phyloP scores from a whole-genome alignment of 257 asterid genomes.

The Penstemon davidsonii region DNA sequence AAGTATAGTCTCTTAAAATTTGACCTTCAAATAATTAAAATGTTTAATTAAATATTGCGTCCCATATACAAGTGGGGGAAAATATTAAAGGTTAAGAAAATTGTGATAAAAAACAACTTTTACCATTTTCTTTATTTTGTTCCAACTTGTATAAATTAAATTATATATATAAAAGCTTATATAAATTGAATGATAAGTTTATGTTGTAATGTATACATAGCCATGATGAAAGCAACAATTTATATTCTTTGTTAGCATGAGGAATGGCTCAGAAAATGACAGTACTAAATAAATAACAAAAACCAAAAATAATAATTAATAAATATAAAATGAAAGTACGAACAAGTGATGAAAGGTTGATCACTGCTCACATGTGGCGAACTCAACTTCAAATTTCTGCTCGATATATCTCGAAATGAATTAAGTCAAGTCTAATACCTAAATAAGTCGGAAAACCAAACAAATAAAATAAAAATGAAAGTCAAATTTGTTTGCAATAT shows the following conservation, averaged over 20 bases:
- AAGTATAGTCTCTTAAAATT: neutral
- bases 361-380: too few relatives aligned
- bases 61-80: neutral
- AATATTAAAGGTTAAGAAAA: neutral
- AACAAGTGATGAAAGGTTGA: too few relatives aligned
- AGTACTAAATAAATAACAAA: neutral
- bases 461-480: neutral
- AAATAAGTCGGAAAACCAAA: neutral
- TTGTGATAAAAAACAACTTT: neutral
- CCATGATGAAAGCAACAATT: conserved; percentile 1
- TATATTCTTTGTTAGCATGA: conserved; percentile 25
- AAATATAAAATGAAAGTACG: neutral
- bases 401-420: neutral
- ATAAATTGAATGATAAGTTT: neutral
- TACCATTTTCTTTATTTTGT: neutral
- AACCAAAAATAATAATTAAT: neutral
- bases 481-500: conserved; percentile 7
- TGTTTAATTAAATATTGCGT: neutral
- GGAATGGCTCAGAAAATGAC: conserved; percentile 32
- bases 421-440: neutral
- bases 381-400: too few relatives aligned
- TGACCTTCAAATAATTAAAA: neutral
- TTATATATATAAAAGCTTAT: neutral
- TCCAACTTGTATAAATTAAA: neutral
- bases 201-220: conserved; percentile 7